Conservation (phyloP, 2,329 filamentous ascomycete species). For the Alternaria sp. region DNA sequence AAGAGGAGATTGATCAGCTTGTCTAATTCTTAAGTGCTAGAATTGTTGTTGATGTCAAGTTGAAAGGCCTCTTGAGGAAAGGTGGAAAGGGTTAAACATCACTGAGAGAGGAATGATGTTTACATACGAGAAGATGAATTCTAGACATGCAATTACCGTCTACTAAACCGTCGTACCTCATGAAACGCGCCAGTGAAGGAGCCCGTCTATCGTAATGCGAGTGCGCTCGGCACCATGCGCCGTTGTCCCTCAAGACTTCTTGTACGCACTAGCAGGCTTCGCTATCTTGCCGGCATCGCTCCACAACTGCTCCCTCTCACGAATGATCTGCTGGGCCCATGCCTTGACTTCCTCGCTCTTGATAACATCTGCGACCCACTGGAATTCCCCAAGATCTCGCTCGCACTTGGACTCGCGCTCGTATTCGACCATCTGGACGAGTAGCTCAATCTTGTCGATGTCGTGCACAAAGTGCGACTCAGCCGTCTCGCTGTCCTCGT, state of each 20-base stretch:
- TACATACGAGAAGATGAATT: not conserved
- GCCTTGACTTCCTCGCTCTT: slow-evolving; percentile 76
- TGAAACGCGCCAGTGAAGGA: not conserved
- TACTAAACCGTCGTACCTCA: not conserved
- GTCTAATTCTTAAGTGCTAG: slow-evolving; percentile 12
- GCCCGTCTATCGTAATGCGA: not conserved
- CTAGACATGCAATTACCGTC: not conserved
- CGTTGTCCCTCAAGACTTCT: not conserved
- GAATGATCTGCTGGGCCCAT: slow-evolving; percentile 79
- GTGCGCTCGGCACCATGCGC: not conserved
- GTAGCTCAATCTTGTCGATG: slow-evolving; percentile 93
- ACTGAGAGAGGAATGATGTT: not conserved
- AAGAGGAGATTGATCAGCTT: slow-evolving; percentile 28
- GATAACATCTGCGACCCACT: slow-evolving; percentile 76
- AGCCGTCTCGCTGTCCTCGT: slow-evolving; percentile 83
- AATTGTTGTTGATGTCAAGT: not conserved
- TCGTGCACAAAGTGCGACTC: slow-evolving; percentile 94
- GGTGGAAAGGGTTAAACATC: not conserved
- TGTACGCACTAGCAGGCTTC: slow-evolving; percentile 6
- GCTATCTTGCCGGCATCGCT: slow-evolving; percentile 47
- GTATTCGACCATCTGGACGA: slow-evolving; percentile 96
- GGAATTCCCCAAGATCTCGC: slow-evolving; percentile 85
- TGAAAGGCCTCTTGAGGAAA: not conserved
- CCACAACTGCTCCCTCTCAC: slow-evolving; percentile 80
- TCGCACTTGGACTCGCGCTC: slow-evolving; percentile 72